phyloP scores from a whole-genome alignment of 2,329 filamentous ascomycete species.

The Nemania sp. region DNA sequence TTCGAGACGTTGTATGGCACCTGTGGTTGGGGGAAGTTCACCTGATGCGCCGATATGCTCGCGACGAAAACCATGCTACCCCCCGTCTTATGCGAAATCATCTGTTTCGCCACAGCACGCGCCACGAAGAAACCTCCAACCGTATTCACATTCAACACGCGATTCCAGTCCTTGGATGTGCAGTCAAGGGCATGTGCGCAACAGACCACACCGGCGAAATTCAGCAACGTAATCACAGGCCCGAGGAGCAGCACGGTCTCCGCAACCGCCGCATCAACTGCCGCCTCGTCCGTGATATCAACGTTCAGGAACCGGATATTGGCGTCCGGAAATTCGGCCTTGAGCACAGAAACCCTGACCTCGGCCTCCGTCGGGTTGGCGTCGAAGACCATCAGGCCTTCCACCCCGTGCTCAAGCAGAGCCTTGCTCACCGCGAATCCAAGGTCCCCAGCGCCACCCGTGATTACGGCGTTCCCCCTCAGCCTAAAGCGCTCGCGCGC shows the following conservation, averaged over 20 bases:
- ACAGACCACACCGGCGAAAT: constrained; percentile 71
- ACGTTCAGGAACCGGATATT: constrained; percentile 56
- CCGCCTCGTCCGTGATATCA: constrained; percentile 61
- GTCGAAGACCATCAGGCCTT: constrained; percentile 42
- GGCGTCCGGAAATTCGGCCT: constrained; percentile 57
- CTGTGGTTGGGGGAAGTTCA: constrained; percentile 76
- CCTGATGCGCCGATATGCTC: constrained; percentile 68
- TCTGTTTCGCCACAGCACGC: constrained; percentile 60
- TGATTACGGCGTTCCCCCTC: constrained; percentile 40
- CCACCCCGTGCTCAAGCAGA: constrained; percentile 41
- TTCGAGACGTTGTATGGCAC: constrained; percentile 74
- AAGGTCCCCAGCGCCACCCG: constrained; percentile 41
- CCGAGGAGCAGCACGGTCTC: constrained; percentile 33
- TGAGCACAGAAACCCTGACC: constrained; percentile 50
- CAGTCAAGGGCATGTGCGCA: constrained; percentile 66
- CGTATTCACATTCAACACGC: constrained; percentile 71
- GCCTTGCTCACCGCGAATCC: constrained; percentile 37
- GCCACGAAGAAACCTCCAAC: constrained; percentile 73
- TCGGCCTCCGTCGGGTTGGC: constrained; percentile 35
- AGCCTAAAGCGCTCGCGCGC: constrained; percentile 38
- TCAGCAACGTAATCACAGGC: constrained; percentile 58
- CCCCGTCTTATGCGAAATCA: constrained; percentile 51
- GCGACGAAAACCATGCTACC: constrained; percentile 70
- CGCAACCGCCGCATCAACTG: constrained; percentile 45
- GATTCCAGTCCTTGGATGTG: constrained; percentile 61